Evolutionary conservation across 148 eudicot genomes (phyloP).

Genomic region (Vaccinium myrtillus): DNA sequence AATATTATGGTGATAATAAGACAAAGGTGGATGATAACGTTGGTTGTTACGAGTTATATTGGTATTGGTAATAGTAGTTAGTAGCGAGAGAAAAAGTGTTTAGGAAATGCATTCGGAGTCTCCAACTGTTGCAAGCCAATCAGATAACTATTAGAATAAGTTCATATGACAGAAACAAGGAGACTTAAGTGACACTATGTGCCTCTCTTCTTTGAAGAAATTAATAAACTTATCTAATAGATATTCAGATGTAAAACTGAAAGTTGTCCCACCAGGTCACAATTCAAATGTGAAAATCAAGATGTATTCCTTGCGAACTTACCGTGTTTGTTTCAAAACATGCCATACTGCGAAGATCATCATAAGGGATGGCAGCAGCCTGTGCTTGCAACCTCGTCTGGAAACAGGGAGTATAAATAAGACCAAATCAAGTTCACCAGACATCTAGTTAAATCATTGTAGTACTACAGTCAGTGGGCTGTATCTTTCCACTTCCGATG

Average conservation of each 20-base stretch:
- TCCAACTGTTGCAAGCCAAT: background rate
- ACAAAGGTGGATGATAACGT: background rate
- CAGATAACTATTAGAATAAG: background rate
- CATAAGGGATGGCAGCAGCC: slow-evolving; percentile 78
- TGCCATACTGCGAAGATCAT: slow-evolving; percentile 36
- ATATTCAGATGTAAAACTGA: background rate
- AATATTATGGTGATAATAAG: background rate
- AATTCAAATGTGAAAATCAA: background rate
- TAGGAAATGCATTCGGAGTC: background rate
- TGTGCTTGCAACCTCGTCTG: slow-evolving; percentile 99
- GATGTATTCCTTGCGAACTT: slow-evolving; percentile 11
- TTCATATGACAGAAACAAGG: background rate
- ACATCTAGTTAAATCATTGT: background rate
- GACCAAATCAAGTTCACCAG: background rate
- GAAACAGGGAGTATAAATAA: slow-evolving; percentile 3
- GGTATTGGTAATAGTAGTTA: background rate
- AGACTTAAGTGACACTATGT: background rate
- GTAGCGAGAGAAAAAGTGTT: background rate
- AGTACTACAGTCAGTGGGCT: background rate
- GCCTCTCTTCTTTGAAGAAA: background rate
- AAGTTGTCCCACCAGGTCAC: background rate
- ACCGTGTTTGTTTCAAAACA: slow-evolving; percentile 60
- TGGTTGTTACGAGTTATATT: background rate
- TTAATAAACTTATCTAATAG: background rate
- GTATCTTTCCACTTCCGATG: background rate